Evolutionary conservation across 2,329 filamentous ascomycete species (phyloP), one percentile per base, ranked within the genome.

Genomic region (Diplodia sapinea): DNA sequence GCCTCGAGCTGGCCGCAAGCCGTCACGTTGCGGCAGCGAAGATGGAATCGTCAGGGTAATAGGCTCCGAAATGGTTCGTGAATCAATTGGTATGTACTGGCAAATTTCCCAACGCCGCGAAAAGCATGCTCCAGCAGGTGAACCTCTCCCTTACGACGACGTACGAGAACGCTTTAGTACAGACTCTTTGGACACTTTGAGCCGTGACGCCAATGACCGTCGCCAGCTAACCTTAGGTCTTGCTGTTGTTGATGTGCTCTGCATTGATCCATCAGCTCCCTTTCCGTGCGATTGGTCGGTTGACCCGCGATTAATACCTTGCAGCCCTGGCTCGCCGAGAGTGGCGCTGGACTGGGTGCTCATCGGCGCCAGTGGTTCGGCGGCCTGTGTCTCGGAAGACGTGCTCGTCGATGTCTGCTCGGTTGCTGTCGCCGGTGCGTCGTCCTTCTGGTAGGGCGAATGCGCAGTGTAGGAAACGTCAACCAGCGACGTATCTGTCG

Each of bases 221-320:
- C 59, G 59, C 59, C 59, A 63, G n/a, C 59, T n/a, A 3, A 29
- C 5, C 29, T 63, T 63, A 51, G 59, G 47, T 47, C 20, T 51
- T 15, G n/a, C 43, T 38, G 59, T 38, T n/a, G 54, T 36, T 59
- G 59, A 36, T 26, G 59, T 36, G n/a, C 15, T 33, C 59, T 63
- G 59, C 59, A 51, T 63, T 33, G 29, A 50, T 63, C 43, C 43
- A 63, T 63, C 47, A 63, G 59, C 47, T 17, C 38, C 59, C 59
- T 51, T 51, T 15, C 47, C 47, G 31, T 38, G 29, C 59, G 47
- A 20, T 31, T 63, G 4, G 23, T 29, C 20, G 9, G 11, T 38
- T 17, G 29, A 36, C 57, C 43, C 59, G 33, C 31, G 59, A 38
- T 63, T 63, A 33, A 33, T 33, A 63, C 59, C 59, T 63, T 63